These are phyloP conservation scores for Lecanoromycetidae sp. DNA, from an alignment of 2,329 filamentous ascomycete genomes.

Conservation along the genomic window DNA sequence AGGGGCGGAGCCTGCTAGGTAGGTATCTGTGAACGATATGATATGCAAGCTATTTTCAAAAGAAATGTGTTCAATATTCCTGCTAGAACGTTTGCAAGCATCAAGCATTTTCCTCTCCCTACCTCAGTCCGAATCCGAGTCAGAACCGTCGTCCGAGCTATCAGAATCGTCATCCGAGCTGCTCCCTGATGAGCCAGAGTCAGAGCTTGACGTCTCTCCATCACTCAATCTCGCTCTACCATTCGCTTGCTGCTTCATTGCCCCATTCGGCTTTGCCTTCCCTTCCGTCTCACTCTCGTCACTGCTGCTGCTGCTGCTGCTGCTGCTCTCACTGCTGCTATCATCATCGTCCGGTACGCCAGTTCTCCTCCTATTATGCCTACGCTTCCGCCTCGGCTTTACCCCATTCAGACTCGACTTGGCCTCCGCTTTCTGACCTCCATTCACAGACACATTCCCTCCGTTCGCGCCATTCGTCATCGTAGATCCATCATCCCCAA, in stretches of 20 bases:
- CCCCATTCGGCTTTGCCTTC: not conserved
- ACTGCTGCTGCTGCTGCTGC: conserved; percentile 19
- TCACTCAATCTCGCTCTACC: not conserved
- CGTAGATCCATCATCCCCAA: conserved; percentile 6
- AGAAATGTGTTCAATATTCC: no score
- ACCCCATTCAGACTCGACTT: not conserved
- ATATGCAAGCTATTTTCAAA: no score
- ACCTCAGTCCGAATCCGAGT: not conserved
- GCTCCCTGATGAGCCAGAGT: not conserved
- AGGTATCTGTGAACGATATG: no score
- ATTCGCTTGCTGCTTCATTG: not conserved
- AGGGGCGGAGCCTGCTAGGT: no score
- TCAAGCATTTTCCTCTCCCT: not conserved
- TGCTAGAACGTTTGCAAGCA: no score
- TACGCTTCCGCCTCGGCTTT: conserved; percentile 16
- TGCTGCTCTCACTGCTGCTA: conserved; percentile 12
- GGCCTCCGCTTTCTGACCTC: not conserved
- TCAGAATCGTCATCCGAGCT: conserved; percentile 1
- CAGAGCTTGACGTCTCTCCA: not conserved
- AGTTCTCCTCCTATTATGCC: conserved; percentile 24
- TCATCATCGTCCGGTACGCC: conserved; percentile 23
- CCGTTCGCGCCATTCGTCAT: not conserved
- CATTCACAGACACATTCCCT: not conserved
- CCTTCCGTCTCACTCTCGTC: not conserved
- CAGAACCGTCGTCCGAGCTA: conserved; percentile 1